Percentiles rank a stretch among this genome's conserved stretches.
Conservation (phyloP, 306 rosid genomes). For the Oemleria cerasiformis region DNA sequence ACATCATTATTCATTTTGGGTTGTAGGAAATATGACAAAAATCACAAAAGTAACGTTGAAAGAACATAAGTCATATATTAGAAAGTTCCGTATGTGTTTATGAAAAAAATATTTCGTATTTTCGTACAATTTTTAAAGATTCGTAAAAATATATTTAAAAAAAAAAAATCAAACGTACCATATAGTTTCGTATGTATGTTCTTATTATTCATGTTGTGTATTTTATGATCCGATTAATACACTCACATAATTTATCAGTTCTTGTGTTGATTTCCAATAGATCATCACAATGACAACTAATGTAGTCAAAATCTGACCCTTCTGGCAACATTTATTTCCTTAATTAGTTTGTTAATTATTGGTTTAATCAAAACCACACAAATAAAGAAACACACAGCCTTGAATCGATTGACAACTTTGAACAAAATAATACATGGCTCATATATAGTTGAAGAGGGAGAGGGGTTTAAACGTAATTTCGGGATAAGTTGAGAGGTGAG, state of each 20-base stretch:
- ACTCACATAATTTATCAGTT: neutral
- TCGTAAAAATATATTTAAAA: too few species aligned
- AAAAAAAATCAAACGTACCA: too few species aligned
- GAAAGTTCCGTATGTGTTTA: too few species aligned
- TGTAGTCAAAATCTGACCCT: neutral
- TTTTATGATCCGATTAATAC: neutral
- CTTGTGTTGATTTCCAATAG: neutral
- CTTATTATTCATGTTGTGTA: too few species aligned
- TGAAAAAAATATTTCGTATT: too few species aligned
- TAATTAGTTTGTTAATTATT: neutral
- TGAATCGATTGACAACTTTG: neutral
- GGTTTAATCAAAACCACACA: constrained; percentile 10
- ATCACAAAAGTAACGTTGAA: too few species aligned
- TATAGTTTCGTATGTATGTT: too few species aligned
- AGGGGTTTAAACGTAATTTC: constrained; percentile 17
- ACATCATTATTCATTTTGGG: neutral
- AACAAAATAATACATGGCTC: neutral
- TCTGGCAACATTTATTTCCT: neutral
- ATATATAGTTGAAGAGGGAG: neutral
- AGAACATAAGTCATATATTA: too few species aligned
- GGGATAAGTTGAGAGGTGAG: neutral
- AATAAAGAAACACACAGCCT: neutral
- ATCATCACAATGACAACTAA: neutral
- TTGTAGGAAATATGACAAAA: too few species aligned
- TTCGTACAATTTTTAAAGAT: too few species aligned